A percentile compares a stretch with the other conserved stretches of the same genome.
phyloP scores from a whole-genome alignment of 2,329 filamentous ascomycete species.

The Parasarocladium wereldwijsianum region DNA sequence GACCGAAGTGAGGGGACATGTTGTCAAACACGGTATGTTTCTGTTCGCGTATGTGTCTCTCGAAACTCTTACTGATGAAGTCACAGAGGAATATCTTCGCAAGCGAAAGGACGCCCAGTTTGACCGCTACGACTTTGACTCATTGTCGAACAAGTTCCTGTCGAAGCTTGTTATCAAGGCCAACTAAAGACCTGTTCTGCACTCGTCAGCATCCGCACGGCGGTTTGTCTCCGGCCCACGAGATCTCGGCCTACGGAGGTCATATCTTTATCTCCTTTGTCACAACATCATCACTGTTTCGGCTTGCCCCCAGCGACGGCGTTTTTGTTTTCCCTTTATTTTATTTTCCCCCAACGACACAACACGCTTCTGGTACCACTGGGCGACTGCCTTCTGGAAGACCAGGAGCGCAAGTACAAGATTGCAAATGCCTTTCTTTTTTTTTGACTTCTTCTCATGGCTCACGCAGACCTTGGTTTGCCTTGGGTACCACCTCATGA shows the following conservation, averaged over 20 bases:
- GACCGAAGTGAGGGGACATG: constrained; percentile 88
- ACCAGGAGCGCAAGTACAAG: too few relatives aligned
- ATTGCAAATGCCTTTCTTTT: constrained; percentile 14
- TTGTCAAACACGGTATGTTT: constrained; percentile 78
- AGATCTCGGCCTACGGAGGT: constrained; percentile 2
- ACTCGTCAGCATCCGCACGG: background rate
- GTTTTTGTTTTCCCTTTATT: constrained; percentile 2
- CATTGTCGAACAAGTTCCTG: constrained; percentile 90
- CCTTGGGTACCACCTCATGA: constrained; percentile 8
- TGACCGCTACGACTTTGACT: constrained; percentile 86
- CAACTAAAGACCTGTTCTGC: constrained; percentile 41
- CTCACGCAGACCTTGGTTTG: constrained; percentile 11
- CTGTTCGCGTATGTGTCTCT: background rate
- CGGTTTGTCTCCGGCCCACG: background rate
- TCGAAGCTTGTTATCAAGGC: constrained; percentile 93
- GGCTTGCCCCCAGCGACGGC: constrained; percentile 3
- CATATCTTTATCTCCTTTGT: constrained; percentile 14
- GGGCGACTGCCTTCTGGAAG: too few relatives aligned
- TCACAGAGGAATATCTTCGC: constrained; percentile 70
- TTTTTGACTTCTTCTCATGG: constrained; percentile 5
- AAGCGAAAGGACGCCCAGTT: constrained; percentile 69
- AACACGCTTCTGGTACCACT: constrained; percentile 1
- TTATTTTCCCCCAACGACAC: constrained; percentile 3
- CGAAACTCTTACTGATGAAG: constrained; percentile 9
- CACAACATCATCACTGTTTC: constrained; percentile 12